phyloP scores from a whole-genome alignment of 2,329 filamentous ascomycete species.

The Onygena corvina region DNA sequence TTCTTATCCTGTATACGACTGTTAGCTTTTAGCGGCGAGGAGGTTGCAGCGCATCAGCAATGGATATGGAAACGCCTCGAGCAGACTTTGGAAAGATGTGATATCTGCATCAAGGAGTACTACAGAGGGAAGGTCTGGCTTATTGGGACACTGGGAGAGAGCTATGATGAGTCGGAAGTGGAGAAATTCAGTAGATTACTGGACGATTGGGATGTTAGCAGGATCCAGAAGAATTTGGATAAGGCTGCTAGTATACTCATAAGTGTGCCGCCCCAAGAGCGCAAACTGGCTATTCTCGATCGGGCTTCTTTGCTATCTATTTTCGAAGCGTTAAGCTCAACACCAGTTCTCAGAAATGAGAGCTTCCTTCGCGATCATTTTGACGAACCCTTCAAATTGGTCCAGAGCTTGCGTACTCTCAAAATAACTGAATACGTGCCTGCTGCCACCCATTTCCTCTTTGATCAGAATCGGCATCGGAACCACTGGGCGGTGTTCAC shows the following conservation, averaged over 20 bases:
- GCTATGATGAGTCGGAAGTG: conserved; percentile 37
- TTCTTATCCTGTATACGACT: conserved; percentile 58
- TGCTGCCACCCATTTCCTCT: conserved; percentile 74
- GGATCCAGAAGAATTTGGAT: conserved; percentile 50
- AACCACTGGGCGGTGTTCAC: conserved; percentile 55
- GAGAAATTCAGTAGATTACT: conserved; percentile 45
- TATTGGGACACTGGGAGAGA: conserved; percentile 50
- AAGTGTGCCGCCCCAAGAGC: conserved; percentile 38
- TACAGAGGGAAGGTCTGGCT: conserved; percentile 55
- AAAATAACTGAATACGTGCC: conserved; percentile 66
- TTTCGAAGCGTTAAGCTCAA: conserved; percentile 78
- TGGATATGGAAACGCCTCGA: conserved; percentile 50
- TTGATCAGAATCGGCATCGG: conserved; percentile 55
- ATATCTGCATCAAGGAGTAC: conserved; percentile 61
- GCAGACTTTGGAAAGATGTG: conserved; percentile 49
- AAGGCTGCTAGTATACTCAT: conserved; percentile 45
- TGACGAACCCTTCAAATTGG: conserved; percentile 67
- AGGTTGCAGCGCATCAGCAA: conserved; percentile 47
- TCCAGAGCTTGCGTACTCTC: conserved; percentile 67
- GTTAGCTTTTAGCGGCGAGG: conserved; percentile 52
- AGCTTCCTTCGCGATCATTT: conserved; percentile 49
- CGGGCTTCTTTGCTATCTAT: conserved; percentile 61
- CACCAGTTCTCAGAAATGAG: conserved; percentile 56
- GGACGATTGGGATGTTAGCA: conserved; percentile 48
- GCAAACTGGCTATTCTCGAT: conserved; percentile 41